Base-by-base conservation (phyloP, 148 eudicot genomes). In the Vaccinium myrtillus region DNA sequence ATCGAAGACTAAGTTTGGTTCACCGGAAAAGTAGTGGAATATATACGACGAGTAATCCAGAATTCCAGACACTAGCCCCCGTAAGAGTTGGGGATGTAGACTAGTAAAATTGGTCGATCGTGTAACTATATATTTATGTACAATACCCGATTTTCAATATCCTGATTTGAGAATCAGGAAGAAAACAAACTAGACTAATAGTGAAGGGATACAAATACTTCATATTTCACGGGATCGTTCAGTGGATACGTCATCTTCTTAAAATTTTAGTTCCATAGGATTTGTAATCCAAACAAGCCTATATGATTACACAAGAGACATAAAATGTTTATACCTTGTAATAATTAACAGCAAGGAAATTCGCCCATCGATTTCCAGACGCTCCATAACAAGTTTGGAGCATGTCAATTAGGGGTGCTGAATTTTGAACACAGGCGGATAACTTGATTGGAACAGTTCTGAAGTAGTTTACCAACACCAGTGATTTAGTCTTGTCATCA, bases 311-410 rank as follows among this genome's bases (percentile, higher is more conserved):
- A 13, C 19, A 0, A 69, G 27, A 4, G 74, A 46, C 21, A 21
- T 48, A 46, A 21, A 23, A 8, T n/a, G 53, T n/a, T 13, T 8
- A 61, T 87, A 93, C 97, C 97, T 88, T 91, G 90, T 94, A 93
- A 75, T 61, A 91, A 87, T 94, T 92, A 21, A 91, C 98, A 36
- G 94, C 92, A n/a, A 94, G 89, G 59, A 92, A 95, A 77, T 95
- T 95, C 12, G 98, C 91, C 98, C 97, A 92, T 82, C 97, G 87
- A 78, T 87, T 85, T 18, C 85, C 95, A 78, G 98, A 92, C 1
- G 88, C 91, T 18, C 18, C 84, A 84, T 91, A 80, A 73, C 98
- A 95, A 6, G 95, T 92, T 16, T 69, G 77, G 65, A 93, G 80
- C 94, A 91, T 94, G 77, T 89, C 58, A 30, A 80, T 65, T 39